phyloP scores from a whole-genome alignment of 805 yeast species.

The Tetrapisispora nanseiensis region DNA sequence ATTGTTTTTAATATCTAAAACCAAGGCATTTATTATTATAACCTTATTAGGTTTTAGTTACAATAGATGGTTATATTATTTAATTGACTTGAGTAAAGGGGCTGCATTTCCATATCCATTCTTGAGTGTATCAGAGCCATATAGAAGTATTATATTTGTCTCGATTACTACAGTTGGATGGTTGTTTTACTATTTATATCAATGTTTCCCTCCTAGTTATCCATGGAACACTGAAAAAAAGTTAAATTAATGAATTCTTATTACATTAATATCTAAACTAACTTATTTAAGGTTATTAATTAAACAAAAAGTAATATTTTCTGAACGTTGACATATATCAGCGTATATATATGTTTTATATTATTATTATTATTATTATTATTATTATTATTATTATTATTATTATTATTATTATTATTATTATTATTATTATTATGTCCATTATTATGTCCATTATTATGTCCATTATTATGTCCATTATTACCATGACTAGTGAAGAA shows the following conservation, averaged over 20 bases:
- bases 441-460: no score
- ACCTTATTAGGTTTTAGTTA: conserved; percentile 36
- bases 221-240: neutral
- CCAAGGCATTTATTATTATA: conserved; percentile 35
- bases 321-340: no score
- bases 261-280: no score
- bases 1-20: conserved; percentile 28
- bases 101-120: conserved; percentile 61
- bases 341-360: no score
- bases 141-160: conserved; percentile 40
- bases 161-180: conserved; percentile 35
- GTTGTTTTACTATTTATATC: conserved; percentile 23
- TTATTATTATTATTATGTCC: no score
- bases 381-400: no score
- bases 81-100: conserved; percentile 38
- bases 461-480: no score
- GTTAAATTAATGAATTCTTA: neutral
- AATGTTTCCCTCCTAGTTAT: conserved; percentile 21
- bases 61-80: conserved; percentile 41
- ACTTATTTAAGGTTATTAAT: no score
- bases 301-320: no score
- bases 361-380: no score
- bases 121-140: conserved; percentile 40
- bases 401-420: no score
- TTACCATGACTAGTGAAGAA: no score